Percentiles rank a stretch among this genome's conserved stretches.
Conservation (phyloP, 805 yeast genomes). For the Cyberlindnera mississippiensis region DNA sequence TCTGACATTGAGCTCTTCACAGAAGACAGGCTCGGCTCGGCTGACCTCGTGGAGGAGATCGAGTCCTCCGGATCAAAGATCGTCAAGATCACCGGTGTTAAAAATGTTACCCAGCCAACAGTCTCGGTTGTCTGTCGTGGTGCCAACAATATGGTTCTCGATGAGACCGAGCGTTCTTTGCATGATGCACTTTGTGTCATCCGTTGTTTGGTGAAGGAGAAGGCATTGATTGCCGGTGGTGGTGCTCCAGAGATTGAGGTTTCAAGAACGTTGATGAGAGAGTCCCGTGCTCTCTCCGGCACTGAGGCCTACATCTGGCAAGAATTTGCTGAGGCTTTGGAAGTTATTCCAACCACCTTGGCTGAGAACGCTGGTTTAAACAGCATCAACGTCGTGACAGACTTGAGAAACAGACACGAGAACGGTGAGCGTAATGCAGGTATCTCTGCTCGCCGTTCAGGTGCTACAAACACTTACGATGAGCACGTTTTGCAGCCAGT, state of each 20-base stretch:
- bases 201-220: constrained; percentile 82
- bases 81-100: constrained; percentile 82
- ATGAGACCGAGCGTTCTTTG: constrained; percentile 94
- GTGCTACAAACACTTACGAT: constrained; percentile 83
- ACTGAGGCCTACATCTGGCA: constrained; percentile 58
- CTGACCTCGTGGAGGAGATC: constrained; percentile 85
- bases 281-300: constrained; percentile 89
- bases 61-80: constrained; percentile 51
- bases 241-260: constrained; percentile 98
- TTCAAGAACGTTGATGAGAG: constrained; percentile 91
- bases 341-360: constrained; percentile 90
- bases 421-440: constrained; percentile 93
- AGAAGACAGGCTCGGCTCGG: constrained; percentile 89
- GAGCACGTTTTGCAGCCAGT: constrained; percentile 98
- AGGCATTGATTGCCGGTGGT: constrained; percentile 97
- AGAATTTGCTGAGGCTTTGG: constrained; percentile 80
- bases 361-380: constrained; percentile 98
- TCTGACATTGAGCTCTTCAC: constrained; percentile 92
- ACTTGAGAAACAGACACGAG: constrained; percentile 86
- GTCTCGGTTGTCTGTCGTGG: constrained; percentile 94
- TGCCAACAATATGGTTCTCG: constrained; percentile 84
- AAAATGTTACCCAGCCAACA: constrained; percentile 69
- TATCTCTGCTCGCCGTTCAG: constrained; percentile 88
- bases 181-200: constrained; percentile 94
- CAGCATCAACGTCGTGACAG: constrained; percentile 86